Evolutionary conservation across 208 protist genomes (phyloP), one percentile per base, ranked within the genome.

Genomic region (Crithidia sp.): DNA sequence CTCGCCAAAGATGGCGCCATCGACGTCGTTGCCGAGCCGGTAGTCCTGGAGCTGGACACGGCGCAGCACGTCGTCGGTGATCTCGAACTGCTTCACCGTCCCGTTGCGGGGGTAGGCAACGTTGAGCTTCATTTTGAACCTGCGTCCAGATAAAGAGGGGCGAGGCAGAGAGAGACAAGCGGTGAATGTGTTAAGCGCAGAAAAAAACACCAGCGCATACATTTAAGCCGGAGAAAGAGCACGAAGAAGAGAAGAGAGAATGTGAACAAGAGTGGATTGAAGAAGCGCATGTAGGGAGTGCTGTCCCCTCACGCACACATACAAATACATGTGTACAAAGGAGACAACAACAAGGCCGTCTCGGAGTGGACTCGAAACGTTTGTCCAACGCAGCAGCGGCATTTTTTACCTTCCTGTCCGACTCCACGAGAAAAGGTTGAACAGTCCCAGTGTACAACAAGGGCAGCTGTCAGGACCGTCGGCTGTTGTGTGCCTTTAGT

Each of bases 81-180:
- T 80, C 56, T 96, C 91, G 76, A 94, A 92, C 89, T 95, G 88
- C 87, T 94, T 94, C 59, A 95, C 89, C 37, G 90, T 95, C 44
- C 89, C 92, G 85, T 94, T 93, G 81, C 85, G 88, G 53, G 88
- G 88, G 83, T 91, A 94, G 19, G 92, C 92, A 71, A 96, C 89
- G 85, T 96, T 96, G 72, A 96, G 86, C 85, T 96, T 49, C 73
- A 50, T 69, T 73, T 73, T 53, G 67, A 73, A 73, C 49, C 67
- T 73, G 62, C 49, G 6, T 4, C 12, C 14, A 83, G 69, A 52
- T 79, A 77, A 72, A 83, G 5, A 67, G 19, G 28, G 12, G 40
- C 19, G n/a, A 3, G 19, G 17, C 75, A 62, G 43, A 17, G 10
- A 55, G 14, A 36, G 52, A 43, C 19, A 39, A 28, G 28, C 28